Percentiles rank a stretch among this genome's conserved stretches.
Conservation (phyloP, 1,139 yeast genomes). For the Meyerozyma elateridarum region DNA sequence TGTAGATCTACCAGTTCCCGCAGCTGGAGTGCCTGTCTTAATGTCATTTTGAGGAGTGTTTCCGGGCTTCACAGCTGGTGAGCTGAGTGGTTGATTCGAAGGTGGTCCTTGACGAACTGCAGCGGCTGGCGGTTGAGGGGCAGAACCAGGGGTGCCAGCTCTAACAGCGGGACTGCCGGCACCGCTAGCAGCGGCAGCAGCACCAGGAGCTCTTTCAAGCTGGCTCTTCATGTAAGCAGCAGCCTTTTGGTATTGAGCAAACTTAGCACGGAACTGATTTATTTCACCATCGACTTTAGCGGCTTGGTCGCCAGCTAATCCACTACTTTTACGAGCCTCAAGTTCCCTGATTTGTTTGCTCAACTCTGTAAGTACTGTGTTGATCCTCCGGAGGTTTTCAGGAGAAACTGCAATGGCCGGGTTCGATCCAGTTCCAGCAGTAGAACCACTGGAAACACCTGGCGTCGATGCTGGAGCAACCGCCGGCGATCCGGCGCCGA, state of each 20-base stretch:
- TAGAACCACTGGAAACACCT: constrained; percentile 12
- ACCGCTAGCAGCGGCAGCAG: constrained; percentile 9
- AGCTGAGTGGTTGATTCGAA: neutral
- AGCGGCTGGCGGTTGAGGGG: neutral
- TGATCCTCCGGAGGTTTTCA: constrained; percentile 2
- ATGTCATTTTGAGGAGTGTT: constrained; percentile 1
- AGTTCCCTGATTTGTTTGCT: constrained; percentile 3
- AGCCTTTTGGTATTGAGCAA: constrained; percentile 33
- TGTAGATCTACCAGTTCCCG: constrained; percentile 8
- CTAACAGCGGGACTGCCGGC: constrained; percentile 8
- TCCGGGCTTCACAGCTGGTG: neutral
- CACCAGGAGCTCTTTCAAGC: constrained; percentile 16
- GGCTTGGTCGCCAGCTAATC: constrained; percentile 25
- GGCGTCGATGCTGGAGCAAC: constrained; percentile 11
- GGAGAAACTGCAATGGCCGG: constrained; percentile 3
- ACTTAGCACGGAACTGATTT: constrained; percentile 30
- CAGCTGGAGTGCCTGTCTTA: constrained; percentile 8
- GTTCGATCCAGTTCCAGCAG: neutral
- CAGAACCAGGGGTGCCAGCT: constrained; percentile 6
- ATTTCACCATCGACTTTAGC: constrained; percentile 33
- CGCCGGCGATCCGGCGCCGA: neutral
- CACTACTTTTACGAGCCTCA: constrained; percentile 23
- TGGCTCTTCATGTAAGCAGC: constrained; percentile 38
- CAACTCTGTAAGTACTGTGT: constrained; percentile 2
- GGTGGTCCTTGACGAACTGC: constrained; percentile 2